phyloP scores from a whole-genome alignment of 2,329 filamentous ascomycete genomes.

The Stylonectria norvegica region DNA sequence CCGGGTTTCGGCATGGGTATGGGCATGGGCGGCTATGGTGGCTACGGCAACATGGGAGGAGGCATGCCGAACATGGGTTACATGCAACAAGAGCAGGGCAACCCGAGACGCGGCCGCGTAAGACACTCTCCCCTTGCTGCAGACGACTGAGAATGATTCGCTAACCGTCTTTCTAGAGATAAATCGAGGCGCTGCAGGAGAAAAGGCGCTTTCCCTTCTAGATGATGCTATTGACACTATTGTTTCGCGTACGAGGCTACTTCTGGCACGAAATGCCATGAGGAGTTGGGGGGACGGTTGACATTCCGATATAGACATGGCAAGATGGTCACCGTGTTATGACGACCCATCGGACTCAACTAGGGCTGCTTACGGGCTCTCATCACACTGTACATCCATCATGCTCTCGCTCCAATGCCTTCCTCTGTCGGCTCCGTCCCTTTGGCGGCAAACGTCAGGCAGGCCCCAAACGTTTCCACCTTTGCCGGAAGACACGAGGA shows the following conservation, averaged over 20 bases:
- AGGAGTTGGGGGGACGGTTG: slow-evolving; percentile 22
- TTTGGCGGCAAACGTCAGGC: slow-evolving; percentile 20
- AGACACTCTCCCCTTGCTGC: slow-evolving; percentile 29
- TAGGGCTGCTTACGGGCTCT: not conserved
- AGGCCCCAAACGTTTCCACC: slow-evolving; percentile 18
- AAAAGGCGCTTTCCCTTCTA: slow-evolving; percentile 12
- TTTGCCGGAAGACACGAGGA: not conserved
- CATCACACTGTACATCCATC: slow-evolving; percentile 21
- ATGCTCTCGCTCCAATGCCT: slow-evolving; percentile 19
- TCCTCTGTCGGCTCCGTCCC: slow-evolving; percentile 17
- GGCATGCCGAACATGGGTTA: slow-evolving; percentile 50
- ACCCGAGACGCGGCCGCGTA: slow-evolving; percentile 57
- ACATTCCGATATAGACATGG: slow-evolving; percentile 17
- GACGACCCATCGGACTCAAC: slow-evolving; percentile 1
- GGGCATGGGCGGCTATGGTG: slow-evolving; percentile 43
- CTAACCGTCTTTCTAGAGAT: slow-evolving; percentile 30
- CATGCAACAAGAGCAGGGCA: slow-evolving; percentile 52
- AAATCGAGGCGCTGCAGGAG: slow-evolving; percentile 16
- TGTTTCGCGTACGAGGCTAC: slow-evolving; percentile 19
- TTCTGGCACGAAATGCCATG: slow-evolving; percentile 20
- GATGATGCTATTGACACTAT: slow-evolving; percentile 17
- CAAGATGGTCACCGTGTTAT: slow-evolving; percentile 14
- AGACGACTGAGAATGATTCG: slow-evolving; percentile 13
- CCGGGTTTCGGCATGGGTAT: slow-evolving; percentile 49
- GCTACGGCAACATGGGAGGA: slow-evolving; percentile 42